Conservation (phyloP, 2,329 filamentous ascomycete species). For the Chaetomium sp. region DNA sequence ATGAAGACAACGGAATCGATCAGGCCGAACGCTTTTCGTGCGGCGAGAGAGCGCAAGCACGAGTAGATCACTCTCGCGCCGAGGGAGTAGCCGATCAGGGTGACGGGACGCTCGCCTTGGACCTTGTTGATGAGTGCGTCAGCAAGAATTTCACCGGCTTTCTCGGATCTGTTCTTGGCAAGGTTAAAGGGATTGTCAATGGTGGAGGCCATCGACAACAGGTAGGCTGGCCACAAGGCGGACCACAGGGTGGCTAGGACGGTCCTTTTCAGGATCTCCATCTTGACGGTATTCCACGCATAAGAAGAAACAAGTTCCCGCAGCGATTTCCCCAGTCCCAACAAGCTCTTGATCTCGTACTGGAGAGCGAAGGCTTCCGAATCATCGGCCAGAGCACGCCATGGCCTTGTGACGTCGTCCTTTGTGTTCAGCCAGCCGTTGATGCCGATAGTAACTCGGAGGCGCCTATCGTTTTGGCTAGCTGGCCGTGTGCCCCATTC, state of each 20-base stretch:
- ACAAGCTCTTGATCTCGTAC: slow-evolving; percentile 72
- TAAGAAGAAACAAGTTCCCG: slow-evolving; percentile 64
- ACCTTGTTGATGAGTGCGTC: slow-evolving; percentile 76
- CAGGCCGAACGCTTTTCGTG: slow-evolving; percentile 73
- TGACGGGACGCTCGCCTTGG: slow-evolving; percentile 76
- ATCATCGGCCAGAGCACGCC: slow-evolving; percentile 64
- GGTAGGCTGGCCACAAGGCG: slow-evolving; percentile 62
- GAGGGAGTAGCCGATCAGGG: slow-evolving; percentile 73
- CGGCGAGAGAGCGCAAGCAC: slow-evolving; percentile 69
- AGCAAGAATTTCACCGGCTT: slow-evolving; percentile 71
- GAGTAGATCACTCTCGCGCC: slow-evolving; percentile 77
- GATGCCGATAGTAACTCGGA: slow-evolving; percentile 78
- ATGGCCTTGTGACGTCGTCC: slow-evolving; percentile 71
- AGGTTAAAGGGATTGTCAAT: slow-evolving; percentile 80
- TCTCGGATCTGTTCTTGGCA: slow-evolving; percentile 69
- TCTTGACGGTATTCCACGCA: slow-evolving; percentile 67
- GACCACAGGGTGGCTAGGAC: slow-evolving; percentile 62
- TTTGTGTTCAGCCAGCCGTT: slow-evolving; percentile 78
- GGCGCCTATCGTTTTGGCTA: slow-evolving; percentile 39
- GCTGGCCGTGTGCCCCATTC: slow-evolving; percentile 31
- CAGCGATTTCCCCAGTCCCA: slow-evolving; percentile 69
- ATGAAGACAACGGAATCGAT: slow-evolving; percentile 80
- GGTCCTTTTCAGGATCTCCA: slow-evolving; percentile 67
- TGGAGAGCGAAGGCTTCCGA: slow-evolving; percentile 78
- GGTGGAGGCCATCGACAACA: slow-evolving; percentile 59